Evolutionary conservation across 148 eudicot genomes (phyloP).

Genomic region (Agrostemma githago): DNA sequence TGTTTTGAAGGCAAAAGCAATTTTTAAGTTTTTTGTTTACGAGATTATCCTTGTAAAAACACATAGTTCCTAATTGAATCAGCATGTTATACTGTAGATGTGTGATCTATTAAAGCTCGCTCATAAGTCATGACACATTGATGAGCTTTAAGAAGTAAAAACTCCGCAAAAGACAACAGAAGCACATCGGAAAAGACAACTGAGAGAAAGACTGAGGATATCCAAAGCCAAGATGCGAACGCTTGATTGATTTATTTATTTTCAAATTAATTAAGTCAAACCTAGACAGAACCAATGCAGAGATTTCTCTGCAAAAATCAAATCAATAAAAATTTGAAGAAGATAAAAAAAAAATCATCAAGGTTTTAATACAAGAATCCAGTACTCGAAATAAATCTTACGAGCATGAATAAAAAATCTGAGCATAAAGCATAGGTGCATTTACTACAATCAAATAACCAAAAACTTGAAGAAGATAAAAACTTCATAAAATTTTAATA

Average conservation of each 20-base stretch:
- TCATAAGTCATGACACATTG: background rate
- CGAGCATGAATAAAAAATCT: slow-evolving; percentile 10
- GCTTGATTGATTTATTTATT: background rate
- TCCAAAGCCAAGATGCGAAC: slow-evolving; percentile 4
- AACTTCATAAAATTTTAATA: background rate
- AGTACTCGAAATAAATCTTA: slow-evolving; percentile 22
- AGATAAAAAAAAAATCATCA: background rate
- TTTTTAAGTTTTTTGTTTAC: background rate
- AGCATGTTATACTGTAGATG: background rate
- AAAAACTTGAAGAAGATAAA: background rate
- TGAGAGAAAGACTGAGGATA: slow-evolving; percentile 2
- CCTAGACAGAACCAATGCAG: background rate
- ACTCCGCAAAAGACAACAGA: background rate
- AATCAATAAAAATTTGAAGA: background rate
- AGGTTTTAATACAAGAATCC: background rate
- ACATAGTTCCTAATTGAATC: background rate
- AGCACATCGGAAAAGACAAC: background rate
- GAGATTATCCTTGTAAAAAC: background rate
- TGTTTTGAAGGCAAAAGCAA: background rate
- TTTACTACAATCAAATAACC: background rate
- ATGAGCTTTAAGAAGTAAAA: background rate
- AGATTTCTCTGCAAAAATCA: background rate
- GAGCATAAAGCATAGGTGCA: background rate
- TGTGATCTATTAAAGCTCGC: background rate
- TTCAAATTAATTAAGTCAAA: background rate